phyloP scores from a whole-genome alignment of 768 basidiomycete genomes.

The Agaricus sinodeliciosus region DNA sequence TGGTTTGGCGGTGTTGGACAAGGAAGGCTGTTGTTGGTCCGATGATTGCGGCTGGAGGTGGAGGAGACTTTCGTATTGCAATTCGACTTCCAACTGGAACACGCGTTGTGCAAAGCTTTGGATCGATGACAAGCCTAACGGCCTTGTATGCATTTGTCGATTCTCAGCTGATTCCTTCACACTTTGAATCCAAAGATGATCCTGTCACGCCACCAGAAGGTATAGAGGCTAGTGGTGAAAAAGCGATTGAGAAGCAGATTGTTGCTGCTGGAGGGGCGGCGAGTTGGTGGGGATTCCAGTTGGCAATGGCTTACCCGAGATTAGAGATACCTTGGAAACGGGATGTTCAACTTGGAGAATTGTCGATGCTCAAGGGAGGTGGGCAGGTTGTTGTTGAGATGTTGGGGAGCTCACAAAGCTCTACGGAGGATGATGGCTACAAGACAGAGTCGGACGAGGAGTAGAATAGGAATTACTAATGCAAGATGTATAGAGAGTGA shows the following conservation, averaged over 20 bases:
- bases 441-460: conserved; percentile 39
- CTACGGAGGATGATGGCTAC: conserved; percentile 43
- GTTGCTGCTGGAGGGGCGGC: conserved; percentile 16
- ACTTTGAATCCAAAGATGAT: conserved; percentile 31
- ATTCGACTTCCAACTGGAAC: conserved; percentile 50
- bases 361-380: conserved; percentile 49
- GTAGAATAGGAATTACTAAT: conserved; percentile 9
- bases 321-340: conserved; percentile 48
- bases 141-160: conserved; percentile 73
- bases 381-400: conserved; percentile 61
- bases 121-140: conserved; percentile 42
- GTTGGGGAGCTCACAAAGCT: conserved; percentile 16
- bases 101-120: conserved; percentile 55
- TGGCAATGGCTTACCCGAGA: conserved; percentile 66
- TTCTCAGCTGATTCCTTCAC: conserved; percentile 42
- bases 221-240: conserved; percentile 26
- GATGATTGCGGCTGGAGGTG: conserved; percentile 13
- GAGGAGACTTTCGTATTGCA: conserved; percentile 34
- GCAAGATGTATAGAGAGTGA: background rate
- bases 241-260: conserved; percentile 25
- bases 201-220: conserved; percentile 35
- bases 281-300: conserved; percentile 69
- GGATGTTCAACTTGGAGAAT: conserved; percentile 31
- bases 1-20: conserved; percentile 57
- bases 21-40: conserved; percentile 35